Evolutionary conservation across 257 asterid genomes (phyloP).

Genomic region (Nicotiana tomentosiformis): DNA sequence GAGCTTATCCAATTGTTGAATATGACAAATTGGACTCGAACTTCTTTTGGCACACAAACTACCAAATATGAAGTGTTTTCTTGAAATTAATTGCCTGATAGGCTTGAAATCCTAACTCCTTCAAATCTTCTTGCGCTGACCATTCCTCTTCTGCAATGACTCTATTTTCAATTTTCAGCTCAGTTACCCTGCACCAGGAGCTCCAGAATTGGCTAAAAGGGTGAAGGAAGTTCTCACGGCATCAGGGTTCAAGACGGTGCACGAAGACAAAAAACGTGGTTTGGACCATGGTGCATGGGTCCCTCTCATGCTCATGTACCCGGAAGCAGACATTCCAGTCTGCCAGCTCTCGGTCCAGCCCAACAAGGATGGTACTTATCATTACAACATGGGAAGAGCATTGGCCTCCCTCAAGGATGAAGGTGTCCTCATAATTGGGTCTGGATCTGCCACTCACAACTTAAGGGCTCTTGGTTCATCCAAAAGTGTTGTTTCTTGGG

Average conservation of each 20-base stretch:
- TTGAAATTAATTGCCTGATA: not conserved
- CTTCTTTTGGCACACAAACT: not conserved
- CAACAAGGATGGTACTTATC: constrained; percentile 55
- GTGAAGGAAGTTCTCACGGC: constrained; percentile 50
- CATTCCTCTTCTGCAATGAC: not conserved
- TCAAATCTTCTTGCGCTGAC: not conserved
- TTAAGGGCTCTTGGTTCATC: constrained; percentile 34
- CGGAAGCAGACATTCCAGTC: constrained; percentile 75
- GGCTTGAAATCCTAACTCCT: not conserved
- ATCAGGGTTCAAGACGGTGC: constrained; percentile 47
- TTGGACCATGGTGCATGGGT: constrained; percentile 94
- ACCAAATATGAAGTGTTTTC: not conserved
- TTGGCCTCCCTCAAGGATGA: constrained; percentile 67
- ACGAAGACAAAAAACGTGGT: constrained; percentile 60
- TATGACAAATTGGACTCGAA: not conserved
- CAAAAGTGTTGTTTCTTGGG: constrained; percentile 51
- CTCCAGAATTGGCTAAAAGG: constrained; percentile 59
- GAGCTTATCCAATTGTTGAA: not conserved
- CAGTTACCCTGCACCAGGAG: constrained; percentile 75
- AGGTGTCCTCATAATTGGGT: constrained; percentile 72
- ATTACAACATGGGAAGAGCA: constrained; percentile 65
- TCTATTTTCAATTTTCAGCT: constrained; percentile 29
- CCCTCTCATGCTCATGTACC: constrained; percentile 88
- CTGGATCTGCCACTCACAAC: constrained; percentile 79
- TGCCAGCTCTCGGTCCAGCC: constrained; percentile 81